Conservation (phyloP, 371 early-diverging fungal species). For the Circinella umbellata region DNA sequence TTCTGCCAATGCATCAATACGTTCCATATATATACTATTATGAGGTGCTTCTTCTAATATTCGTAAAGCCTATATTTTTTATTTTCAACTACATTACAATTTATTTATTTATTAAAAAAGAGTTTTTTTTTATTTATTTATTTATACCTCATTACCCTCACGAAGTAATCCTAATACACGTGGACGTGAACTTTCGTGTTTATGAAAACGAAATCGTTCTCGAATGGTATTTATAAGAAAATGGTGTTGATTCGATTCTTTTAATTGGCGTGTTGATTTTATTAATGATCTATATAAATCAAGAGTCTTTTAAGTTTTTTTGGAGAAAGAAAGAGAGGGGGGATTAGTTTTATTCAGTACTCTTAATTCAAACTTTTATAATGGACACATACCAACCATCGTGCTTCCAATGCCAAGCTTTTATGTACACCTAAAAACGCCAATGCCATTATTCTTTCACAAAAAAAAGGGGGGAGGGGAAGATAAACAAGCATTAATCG, state of each 20-base stretch:
- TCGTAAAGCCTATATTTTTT: slow-evolving; percentile 15
- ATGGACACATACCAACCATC: not conserved
- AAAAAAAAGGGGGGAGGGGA: too few species aligned
- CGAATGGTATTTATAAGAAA: slow-evolving; percentile 22
- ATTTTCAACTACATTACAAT: not conserved
- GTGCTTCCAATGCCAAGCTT: not conserved
- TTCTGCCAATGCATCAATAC: slow-evolving; percentile 19
- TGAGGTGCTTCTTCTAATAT: slow-evolving; percentile 18
- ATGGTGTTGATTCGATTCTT: not conserved
- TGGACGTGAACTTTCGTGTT: slow-evolving; percentile 26
- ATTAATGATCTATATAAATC: slow-evolving; percentile 10
- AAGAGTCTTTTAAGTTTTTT: not conserved
- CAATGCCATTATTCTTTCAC: not conserved
- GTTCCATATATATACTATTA: slow-evolving; percentile 17
- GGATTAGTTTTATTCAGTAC: not conserved
- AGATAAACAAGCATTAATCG: too few species aligned
- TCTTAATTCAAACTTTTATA: not conserved
- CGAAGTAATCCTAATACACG: slow-evolving; percentile 16
- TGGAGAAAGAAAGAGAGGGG: not conserved
- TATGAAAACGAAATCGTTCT: slow-evolving; percentile 35
- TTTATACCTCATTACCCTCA: slow-evolving; percentile 31
- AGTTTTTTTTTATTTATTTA: too few species aligned
- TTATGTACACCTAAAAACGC: slow-evolving; percentile 4
- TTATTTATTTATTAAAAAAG: too few species aligned
- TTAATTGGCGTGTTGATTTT: not conserved